Conservation (phyloP, 2,329 filamentous ascomycete species). For the Colletotrichum caudatum region DNA sequence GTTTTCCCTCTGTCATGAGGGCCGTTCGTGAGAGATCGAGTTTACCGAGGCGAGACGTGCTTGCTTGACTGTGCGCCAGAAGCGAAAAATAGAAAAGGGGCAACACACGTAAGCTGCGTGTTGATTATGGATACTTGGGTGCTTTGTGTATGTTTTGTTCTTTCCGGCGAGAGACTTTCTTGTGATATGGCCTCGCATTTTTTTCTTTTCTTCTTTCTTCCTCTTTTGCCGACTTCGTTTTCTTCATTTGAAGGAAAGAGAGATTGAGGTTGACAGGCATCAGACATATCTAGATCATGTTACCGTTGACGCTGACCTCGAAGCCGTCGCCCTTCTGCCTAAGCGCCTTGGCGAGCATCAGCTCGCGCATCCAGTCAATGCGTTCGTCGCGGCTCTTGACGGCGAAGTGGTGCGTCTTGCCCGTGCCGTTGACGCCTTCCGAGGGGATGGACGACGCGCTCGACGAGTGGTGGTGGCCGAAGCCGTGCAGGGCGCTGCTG, state of each 20-base stretch:
- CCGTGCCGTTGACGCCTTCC: slow-evolving; percentile 69
- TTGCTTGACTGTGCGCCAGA: slow-evolving; percentile 17
- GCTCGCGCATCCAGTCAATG: slow-evolving; percentile 96
- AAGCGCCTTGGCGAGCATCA: slow-evolving; percentile 90
- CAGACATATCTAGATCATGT: slow-evolving; percentile 68
- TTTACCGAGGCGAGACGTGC: slow-evolving; percentile 4
- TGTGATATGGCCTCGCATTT: background rate
- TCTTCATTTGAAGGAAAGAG: slow-evolving; percentile 11
- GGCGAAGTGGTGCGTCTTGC: slow-evolving; percentile 94
- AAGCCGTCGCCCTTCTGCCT: slow-evolving; percentile 87
- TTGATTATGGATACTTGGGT: slow-evolving; percentile 13
- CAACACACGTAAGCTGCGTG: slow-evolving; percentile 19
- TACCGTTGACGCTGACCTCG: slow-evolving; percentile 84
- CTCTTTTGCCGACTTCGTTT: background rate
- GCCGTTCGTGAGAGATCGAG: background rate
- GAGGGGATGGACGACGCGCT: slow-evolving; percentile 46
- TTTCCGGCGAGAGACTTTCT: background rate
- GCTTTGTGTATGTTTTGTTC: background rate
- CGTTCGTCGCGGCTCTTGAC: slow-evolving; percentile 88
- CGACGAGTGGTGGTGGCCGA: slow-evolving; percentile 42
- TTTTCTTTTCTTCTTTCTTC: too few relatives aligned
- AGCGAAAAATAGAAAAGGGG: slow-evolving; percentile 32
- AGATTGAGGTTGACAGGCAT: slow-evolving; percentile 6
- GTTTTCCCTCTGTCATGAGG: slow-evolving; percentile 2
- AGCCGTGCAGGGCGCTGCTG: slow-evolving; percentile 59